A percentile compares a stretch with the other conserved stretches of the same genome.
These are phyloP conservation scores for Carex sylvatica DNA, from an alignment of 202 grass and related monocot species.

Conservation along the genomic window DNA sequence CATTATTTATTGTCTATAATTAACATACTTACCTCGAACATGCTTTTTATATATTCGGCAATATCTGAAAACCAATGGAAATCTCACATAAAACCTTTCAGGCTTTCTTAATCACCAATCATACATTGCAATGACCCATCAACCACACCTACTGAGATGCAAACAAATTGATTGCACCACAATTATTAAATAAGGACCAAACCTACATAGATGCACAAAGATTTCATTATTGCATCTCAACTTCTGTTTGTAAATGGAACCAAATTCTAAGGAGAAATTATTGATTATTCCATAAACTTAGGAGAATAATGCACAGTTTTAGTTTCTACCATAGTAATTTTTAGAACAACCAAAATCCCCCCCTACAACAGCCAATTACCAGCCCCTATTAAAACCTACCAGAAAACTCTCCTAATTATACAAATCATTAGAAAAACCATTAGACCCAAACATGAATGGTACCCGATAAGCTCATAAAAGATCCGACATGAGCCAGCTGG, in stretches of 20 bases:
- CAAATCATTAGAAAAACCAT: neutral
- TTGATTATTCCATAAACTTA: slow-evolving; percentile 8
- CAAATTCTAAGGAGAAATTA: slow-evolving; percentile 9
- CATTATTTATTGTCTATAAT: neutral
- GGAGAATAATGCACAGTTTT: slow-evolving; percentile 14
- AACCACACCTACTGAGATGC: slow-evolving; percentile 15
- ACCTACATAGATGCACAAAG: neutral
- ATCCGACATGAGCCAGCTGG: slow-evolving; percentile 68
- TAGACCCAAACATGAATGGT: neutral
- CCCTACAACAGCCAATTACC: neutral
- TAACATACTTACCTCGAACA: neutral
- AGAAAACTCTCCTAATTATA: slow-evolving; percentile 12
- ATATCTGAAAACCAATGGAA: neutral
- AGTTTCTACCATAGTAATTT: neutral
- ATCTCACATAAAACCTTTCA: neutral
- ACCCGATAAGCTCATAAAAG: neutral
- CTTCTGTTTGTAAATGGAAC: slow-evolving; percentile 15
- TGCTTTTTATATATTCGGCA: neutral
- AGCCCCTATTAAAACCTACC: neutral
- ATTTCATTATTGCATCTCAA: slow-evolving; percentile 8
- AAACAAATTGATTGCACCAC: slow-evolving; percentile 1
- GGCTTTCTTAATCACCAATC: neutral
- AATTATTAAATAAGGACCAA: neutral
- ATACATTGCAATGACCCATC: neutral
- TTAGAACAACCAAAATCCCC: neutral